Percentiles rank a stretch among this genome's conserved stretches.
phyloP scores from a whole-genome alignment of 495 filamentous ascomycete species.

The Saxophila tyrrhenica region DNA sequence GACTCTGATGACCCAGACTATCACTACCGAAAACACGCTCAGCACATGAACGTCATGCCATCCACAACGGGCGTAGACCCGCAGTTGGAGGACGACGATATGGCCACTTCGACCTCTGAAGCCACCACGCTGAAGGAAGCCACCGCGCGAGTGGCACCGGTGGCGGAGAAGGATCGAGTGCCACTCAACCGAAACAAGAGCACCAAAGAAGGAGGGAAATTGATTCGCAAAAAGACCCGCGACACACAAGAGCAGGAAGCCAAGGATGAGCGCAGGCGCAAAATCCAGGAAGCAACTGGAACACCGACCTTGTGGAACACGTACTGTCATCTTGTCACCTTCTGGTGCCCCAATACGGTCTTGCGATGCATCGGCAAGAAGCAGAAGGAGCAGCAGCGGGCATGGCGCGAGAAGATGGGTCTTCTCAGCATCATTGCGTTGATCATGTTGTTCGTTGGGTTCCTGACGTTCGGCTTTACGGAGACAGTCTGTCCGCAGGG shows the following conservation, averaged over 20 bases:
- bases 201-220: conserved; percentile 15
- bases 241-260: conserved; percentile 30
- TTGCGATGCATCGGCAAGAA: conserved; percentile 78
- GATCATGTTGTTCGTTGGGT: conserved; percentile 84
- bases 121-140: conserved; percentile 42
- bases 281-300: conserved; percentile 51
- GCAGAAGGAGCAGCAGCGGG: conserved; percentile 76
- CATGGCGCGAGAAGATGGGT: conserved; percentile 98
- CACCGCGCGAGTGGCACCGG: conserved; percentile 8
- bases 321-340: conserved; percentile 87
- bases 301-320: conserved; percentile 88
- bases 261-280: conserved; percentile 53
- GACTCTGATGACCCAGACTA: conserved; percentile 84
- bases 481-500: conserved; percentile 65
- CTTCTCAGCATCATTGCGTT: conserved; percentile 84
- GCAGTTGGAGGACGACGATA: conserved; percentile 52
- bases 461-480: conserved; percentile 94
- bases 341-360: conserved; percentile 83
- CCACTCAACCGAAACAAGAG: conserved; percentile 21
- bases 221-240: conserved; percentile 37
- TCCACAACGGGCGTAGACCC: conserved; percentile 89
- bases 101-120: conserved; percentile 43
- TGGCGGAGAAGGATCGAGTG: conserved; percentile 6
- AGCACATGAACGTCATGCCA: conserved; percentile 75
- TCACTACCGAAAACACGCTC: conserved; percentile 82